These are phyloP conservation scores for Phytopythium aichiense DNA, from an alignment of 352 stramenopile species.

Conservation along the genomic window DNA sequence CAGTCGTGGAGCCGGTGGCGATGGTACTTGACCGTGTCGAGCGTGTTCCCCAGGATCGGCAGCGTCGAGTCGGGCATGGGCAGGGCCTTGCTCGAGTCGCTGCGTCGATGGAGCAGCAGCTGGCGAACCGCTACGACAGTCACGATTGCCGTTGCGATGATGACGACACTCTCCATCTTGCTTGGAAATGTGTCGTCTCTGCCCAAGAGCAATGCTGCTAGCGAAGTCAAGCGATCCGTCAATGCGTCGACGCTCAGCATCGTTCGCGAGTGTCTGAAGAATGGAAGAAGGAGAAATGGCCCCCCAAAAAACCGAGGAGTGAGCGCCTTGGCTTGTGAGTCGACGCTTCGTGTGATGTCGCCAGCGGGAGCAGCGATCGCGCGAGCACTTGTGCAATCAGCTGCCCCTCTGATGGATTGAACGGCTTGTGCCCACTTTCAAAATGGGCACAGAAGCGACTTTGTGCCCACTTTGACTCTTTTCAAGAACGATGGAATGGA, in stretches of 20 bases:
- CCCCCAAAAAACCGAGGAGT: not conserved
- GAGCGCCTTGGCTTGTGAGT: not conserved
- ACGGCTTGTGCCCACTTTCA: too few relatives aligned
- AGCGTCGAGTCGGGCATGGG: conserved; percentile 11
- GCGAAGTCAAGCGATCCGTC: not conserved
- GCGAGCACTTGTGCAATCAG: not conserved
- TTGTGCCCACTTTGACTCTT: too few relatives aligned
- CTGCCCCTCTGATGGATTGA: too few relatives aligned
- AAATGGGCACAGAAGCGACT: too few relatives aligned
- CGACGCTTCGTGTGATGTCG: not conserved
- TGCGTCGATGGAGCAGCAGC: not conserved
- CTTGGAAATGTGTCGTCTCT: not conserved
- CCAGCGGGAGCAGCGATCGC: not conserved
- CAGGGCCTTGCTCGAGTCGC: not conserved
- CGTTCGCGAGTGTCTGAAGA: not conserved
- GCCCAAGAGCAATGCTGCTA: not conserved
- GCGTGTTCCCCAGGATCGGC: conserved; percentile 39
- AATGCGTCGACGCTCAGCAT: not conserved
- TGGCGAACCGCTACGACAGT: not conserved
- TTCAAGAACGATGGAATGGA: not conserved
- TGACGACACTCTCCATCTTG: not conserved
- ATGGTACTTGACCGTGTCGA: conserved; percentile 44
- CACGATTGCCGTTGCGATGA: not conserved
- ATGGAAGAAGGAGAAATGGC: not conserved
- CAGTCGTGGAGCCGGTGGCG: conserved; percentile 40